Evolutionary conservation across 345 rosid species (phyloP).

Genomic region (Anacardium occidentale): DNA sequence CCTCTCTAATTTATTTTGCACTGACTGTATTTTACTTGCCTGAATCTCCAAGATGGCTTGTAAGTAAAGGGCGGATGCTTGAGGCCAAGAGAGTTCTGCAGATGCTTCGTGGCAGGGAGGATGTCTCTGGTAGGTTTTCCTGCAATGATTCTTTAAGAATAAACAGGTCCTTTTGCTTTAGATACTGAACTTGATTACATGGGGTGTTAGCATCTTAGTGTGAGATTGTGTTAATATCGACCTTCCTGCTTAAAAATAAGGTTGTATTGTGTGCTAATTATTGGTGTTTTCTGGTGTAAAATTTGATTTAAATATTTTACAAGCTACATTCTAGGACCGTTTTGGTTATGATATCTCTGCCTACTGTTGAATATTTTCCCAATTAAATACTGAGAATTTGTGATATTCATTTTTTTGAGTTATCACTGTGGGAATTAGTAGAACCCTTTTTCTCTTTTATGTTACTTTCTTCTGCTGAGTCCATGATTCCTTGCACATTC

Average conservation of each 20-base stretch:
- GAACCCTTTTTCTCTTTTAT: too few relatives aligned
- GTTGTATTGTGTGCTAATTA: neutral
- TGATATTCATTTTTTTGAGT: too few relatives aligned
- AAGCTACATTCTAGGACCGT: neutral
- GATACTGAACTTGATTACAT: slow-evolving; percentile 7
- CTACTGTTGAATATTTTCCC: neutral
- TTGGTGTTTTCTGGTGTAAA: neutral
- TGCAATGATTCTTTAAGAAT: slow-evolving; percentile 9
- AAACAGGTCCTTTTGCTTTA: neutral
- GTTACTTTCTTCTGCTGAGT: neutral
- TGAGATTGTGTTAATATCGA: neutral
- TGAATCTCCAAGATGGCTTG: slow-evolving; percentile 98
- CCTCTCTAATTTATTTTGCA: slow-evolving; percentile 62
- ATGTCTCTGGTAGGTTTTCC: slow-evolving; percentile 77
- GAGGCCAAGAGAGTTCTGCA: slow-evolving; percentile 90
- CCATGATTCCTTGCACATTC: neutral
- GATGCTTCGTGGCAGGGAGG: slow-evolving; percentile 76
- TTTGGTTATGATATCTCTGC: neutral
- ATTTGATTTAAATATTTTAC: too few relatives aligned
- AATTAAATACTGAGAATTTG: neutral
- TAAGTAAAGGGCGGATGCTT: slow-evolving; percentile 88
- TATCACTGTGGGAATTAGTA: too few relatives aligned
- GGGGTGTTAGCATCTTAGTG: neutral
- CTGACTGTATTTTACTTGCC: slow-evolving; percentile 75
- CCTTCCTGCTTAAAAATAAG: neutral